A percentile compares a stretch with the other conserved stretches of the same genome.
phyloP scores from a whole-genome alignment of 208 protist species.

The Leishmania tropica region DNA sequence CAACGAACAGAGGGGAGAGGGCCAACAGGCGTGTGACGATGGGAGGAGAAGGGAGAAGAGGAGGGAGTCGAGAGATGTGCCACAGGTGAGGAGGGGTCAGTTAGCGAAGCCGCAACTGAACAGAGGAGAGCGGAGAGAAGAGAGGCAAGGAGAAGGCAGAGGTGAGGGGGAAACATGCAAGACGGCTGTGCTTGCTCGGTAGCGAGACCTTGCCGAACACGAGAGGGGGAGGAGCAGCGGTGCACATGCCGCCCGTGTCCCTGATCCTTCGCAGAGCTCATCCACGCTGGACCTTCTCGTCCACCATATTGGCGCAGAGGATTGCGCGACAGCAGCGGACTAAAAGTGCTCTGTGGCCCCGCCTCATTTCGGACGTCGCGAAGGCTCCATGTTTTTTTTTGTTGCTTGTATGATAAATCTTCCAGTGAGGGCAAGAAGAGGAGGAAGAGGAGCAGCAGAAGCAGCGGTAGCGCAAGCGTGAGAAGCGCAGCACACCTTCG shows the following conservation, averaged over 20 bases:
- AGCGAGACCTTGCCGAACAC: neutral
- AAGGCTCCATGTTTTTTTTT: neutral
- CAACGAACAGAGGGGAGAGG: neutral
- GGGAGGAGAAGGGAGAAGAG: neutral
- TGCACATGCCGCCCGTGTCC: neutral
- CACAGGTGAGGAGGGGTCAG: neutral
- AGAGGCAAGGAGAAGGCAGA: neutral
- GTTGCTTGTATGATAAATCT: neutral
- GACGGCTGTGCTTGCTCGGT: neutral
- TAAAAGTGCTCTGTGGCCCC: neutral
- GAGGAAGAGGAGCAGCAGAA: neutral
- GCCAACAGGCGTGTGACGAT: neutral
- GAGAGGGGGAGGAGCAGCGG: neutral
- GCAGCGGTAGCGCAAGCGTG: neutral
- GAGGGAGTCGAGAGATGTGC: neutral
- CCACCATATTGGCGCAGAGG: neutral
- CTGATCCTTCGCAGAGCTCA: neutral
- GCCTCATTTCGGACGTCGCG: neutral
- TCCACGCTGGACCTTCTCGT: neutral
- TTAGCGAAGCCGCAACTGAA: neutral
- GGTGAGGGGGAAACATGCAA: neutral
- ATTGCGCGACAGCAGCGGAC: neutral
- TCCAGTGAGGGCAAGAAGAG: neutral
- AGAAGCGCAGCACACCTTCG: neutral
- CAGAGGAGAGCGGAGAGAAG: neutral